Conservation (phyloP, 306 rosid genomes). For the Spatholobus suberectus region DNA sequence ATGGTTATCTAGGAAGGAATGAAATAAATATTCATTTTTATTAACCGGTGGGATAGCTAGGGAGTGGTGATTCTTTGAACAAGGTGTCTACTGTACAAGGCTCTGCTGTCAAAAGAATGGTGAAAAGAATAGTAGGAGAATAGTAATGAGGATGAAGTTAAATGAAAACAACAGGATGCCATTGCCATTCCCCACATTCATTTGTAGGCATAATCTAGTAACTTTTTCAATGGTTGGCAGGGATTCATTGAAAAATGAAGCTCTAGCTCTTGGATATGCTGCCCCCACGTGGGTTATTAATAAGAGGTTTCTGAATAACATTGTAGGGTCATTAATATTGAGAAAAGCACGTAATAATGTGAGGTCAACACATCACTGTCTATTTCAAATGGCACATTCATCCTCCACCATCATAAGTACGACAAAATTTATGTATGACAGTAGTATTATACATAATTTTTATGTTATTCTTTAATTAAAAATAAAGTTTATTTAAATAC, state of each 20-base stretch:
- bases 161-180: background rate
- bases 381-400: constrained; percentile 31
- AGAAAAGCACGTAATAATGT: background rate
- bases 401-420: background rate
- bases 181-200: background rate
- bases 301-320: background rate
- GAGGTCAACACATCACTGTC: constrained; percentile 30
- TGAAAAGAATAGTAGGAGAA: background rate
- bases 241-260: constrained; percentile 13
- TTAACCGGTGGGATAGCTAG: too few species aligned
- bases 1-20: too few species aligned
- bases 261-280: constrained; percentile 3
- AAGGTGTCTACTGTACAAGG: background rate
- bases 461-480: background rate
- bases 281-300: constrained; percentile 38
- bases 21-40: too few species aligned
- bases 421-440: background rate
- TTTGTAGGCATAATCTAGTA: background rate
- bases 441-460: background rate
- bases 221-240: constrained; percentile 12
- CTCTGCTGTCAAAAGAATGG: background rate
- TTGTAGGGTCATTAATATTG: constrained; percentile 18
- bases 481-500: background rate
- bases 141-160: background rate
- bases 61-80: background rate